Evolutionary conservation across 345 rosid genomes (phyloP).

Genomic region (Arabidopsis thaliana): TAIR10.1 NC_003076.8:19286501-19287000

Average conservation of each 20-base stretch:
- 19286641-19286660: conserved; percentile 49
- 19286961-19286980: conserved; percentile 24
- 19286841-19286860: conserved; percentile 49
- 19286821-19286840: conserved; percentile 55
- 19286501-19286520: not conserved
- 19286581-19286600: conserved; percentile 20
- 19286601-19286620: not conserved
- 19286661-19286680: conserved; percentile 64
- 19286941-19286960: not conserved
- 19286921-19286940: conserved; percentile 10
- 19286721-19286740: conserved; percentile 58
- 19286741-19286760: conserved; percentile 65
- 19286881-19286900: conserved; percentile 7
- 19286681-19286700: conserved; percentile 30
- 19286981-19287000: not conserved
- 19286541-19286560: not conserved
- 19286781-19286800: conserved; percentile 25
- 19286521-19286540: not conserved
- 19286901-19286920: conserved; percentile 29
- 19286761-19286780: conserved; percentile 43
- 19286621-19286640: conserved; percentile 55
- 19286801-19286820: conserved; percentile 55
- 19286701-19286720: conserved; percentile 33
- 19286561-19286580: not conserved
- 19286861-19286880: conserved; percentile 66